Evolutionary conservation across 2,329 filamentous ascomycete species (phyloP), one percentile per base, ranked within the genome.

Genomic region (Hypoxylon rubiginosum): DNA sequence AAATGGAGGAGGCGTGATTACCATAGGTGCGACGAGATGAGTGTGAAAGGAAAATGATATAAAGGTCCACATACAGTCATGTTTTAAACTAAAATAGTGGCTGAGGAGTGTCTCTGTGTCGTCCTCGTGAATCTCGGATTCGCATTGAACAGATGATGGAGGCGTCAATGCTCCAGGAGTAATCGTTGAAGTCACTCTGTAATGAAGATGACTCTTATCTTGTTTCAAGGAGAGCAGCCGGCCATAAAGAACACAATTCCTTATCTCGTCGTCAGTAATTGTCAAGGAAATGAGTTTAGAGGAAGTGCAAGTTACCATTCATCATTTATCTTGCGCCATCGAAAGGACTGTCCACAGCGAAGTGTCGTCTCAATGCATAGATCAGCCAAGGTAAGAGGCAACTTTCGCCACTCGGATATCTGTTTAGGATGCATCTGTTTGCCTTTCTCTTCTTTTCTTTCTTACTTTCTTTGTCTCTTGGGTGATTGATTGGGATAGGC

Each of bases 321-420:
- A 77, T 94, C 89, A 46, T 89, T 86, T 52, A 93, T 88, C 76
- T 94, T 94, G 67, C 91, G 91, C 96, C 96, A 99, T 82, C 95
- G 90, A 74, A 99, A 99, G 0, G 95, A 97, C 79, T 99, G 96
- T 3, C 96, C 96, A 78, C 96, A 99, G 67, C 95, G 90, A 34
- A 99, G 83, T 0, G 94, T 97, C 0, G 95, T 99, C 74, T 97
- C 93, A 71, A 99, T 94, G 77, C 93, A 97, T 3, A 99, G 87
- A 77, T 99, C 96, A 3, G 90, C 88, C 34, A 97, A 82, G 66
- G 85, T 92, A 43, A 97, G 83, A 24, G 96, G 94, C 71, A 99
- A 82, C 82, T 92, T 97, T 70, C 89, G 89, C 96, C 96, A 99
- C 77, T 93, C 91, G 15, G 90, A 85, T n/a, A 88, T 83, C 30